Conservation (phyloP, 169 alveolate species). For the Babesia bovis region DNA sequence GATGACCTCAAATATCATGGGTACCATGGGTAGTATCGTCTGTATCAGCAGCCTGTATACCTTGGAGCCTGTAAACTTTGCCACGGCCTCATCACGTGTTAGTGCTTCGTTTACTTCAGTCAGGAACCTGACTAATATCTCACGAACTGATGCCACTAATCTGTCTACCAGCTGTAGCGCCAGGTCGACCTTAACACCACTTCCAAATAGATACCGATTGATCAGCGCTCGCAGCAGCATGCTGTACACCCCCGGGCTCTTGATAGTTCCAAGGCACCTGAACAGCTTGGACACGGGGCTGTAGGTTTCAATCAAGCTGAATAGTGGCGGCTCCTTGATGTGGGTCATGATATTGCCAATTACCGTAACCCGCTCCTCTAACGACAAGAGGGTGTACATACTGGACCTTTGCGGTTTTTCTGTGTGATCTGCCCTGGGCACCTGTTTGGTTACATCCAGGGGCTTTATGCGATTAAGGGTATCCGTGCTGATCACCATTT, state of each 20-base stretch:
- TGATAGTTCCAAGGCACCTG: constrained; percentile 21
- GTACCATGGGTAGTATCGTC: constrained; percentile 16
- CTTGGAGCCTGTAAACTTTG: constrained; percentile 2
- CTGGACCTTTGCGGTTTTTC: neutral
- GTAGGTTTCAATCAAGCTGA: constrained; percentile 25
- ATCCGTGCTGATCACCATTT: constrained; percentile 19
- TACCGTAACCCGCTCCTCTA: constrained; percentile 4
- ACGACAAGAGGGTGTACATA: neutral
- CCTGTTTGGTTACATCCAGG: neutral
- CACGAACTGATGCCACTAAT: constrained; percentile 16
- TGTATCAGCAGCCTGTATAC: constrained; percentile 1
- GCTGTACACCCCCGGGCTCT: constrained; percentile 25
- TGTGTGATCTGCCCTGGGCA: neutral
- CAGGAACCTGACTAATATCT: constrained; percentile 6
- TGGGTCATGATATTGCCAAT: constrained; percentile 12
- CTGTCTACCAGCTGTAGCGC: constrained; percentile 23
- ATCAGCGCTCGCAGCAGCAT: constrained; percentile 18
- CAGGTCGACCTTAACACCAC: neutral
- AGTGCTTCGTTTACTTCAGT: constrained; percentile 5
- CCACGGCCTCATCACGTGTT: neutral
- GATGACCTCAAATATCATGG: constrained; percentile 8
- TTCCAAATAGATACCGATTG: constrained; percentile 9
- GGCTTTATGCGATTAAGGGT: constrained; percentile 8
- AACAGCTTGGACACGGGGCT: constrained; percentile 29
- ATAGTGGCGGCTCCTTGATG: constrained; percentile 31